phyloP scores from a whole-genome alignment of 306 rosid genomes.

The Vigna radiata region DNA sequence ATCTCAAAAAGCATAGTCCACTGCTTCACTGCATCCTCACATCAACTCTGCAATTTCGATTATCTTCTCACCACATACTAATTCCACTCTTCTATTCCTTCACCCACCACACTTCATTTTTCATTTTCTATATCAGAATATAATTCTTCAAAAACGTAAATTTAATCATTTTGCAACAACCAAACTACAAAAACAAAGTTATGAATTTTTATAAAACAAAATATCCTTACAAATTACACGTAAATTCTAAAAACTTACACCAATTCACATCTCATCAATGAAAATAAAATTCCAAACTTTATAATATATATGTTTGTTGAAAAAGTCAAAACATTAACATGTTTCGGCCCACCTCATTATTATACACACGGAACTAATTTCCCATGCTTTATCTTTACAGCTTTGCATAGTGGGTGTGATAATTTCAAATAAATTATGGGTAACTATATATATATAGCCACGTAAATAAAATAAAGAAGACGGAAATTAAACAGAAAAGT shows the following conservation, averaged over 20 bases:
- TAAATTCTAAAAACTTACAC: too few relatives aligned
- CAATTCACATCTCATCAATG: too few relatives aligned
- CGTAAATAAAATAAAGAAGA: background rate
- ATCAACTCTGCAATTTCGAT: background rate
- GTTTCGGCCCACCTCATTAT: background rate
- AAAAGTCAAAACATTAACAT: background rate
- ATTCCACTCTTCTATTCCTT: too few relatives aligned
- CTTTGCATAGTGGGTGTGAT: background rate
- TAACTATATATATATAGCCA: background rate
- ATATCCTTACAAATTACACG: background rate
- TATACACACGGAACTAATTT: background rate
- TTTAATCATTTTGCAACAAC: background rate
- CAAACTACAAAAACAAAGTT: too few relatives aligned
- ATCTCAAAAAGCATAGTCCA: background rate
- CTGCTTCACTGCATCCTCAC: background rate
- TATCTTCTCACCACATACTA: too few relatives aligned
- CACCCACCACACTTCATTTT: too few relatives aligned
- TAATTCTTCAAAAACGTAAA: background rate
- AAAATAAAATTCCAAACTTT: too few relatives aligned
- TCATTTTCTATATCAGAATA: background rate
- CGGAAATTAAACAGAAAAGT: too few relatives aligned
- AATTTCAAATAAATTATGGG: background rate
- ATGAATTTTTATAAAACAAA: background rate
- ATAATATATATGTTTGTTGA: too few relatives aligned
- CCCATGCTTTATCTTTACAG: background rate